Evolutionary conservation across 2,329 filamentous ascomycete species (phyloP), one percentile per base, ranked within the genome.

Genomic region (Ilyonectria destructans): DNA sequence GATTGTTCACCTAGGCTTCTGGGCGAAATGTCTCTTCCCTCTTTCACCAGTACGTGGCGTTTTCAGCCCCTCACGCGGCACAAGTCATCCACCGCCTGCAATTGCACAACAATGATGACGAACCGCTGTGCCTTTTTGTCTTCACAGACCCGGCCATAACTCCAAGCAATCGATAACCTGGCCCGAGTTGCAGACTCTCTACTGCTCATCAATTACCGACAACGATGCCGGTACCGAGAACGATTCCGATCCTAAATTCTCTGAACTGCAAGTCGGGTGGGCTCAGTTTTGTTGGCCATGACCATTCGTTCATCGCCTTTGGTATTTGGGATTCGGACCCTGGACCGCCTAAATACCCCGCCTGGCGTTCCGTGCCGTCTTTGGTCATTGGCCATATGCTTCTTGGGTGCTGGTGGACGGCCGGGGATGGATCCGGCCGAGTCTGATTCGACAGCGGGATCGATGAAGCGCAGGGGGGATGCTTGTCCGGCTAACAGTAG

Each of bases 391-490:
- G 54, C 26, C 46, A 48, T 10, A n/a, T 26, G n/a, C 54, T 43
- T 43, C 51, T 31, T 52, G 54, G 37, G 33, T 40, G 26, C 26
- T 29, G 49, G 26, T 33, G 29, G 6, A 58, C 45, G 43, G 6
- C 63, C 45, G 43, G 51, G 33, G 51, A 52, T 49, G 43, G 33
- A 43, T 49, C 58, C 58, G 48, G 31, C 23, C 33, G 19, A 55
- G 26, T 21, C 40, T 49, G 59, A 58, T 52, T 57, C 45, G 57
- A 62, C 58, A 61, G 58, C 48, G 37, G 49, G 58, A 66, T 61
- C 62, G 58, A 35, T 49, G 9, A 57, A 40, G 62, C 21, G n/a
- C 55, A 62, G 62, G 37, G 62, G 37, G 58, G 29, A 65, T 65
- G 57, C 57, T n/a, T 35, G 61, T 49, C 26, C 26, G 51, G 26